A percentile compares a stretch with the other conserved stretches of the same genome.
Evolutionary conservation across 768 basidiomycete species (phyloP).

Genomic region (Crassisporium funariophilum): DNA sequence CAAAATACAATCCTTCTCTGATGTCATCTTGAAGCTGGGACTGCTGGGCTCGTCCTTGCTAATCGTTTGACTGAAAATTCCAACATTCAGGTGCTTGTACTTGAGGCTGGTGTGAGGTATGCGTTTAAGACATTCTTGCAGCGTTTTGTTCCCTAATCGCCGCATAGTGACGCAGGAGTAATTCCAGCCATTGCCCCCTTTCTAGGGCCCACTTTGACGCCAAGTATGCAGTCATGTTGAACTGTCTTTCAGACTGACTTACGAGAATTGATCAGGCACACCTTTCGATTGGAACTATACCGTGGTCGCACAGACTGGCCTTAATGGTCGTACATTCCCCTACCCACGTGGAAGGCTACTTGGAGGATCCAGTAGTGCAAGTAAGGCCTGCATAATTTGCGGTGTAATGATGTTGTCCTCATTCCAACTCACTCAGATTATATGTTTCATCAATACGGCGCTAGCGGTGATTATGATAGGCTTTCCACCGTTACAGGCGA

Average conservation of each 20-base stretch:
- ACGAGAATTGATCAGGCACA: conserved; percentile 11
- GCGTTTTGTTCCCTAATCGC: neutral
- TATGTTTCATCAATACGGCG: conserved; percentile 37
- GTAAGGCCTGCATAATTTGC: too few species aligned
- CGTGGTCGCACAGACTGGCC: conserved; percentile 29
- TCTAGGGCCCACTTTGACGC: conserved; percentile 23
- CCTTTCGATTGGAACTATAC: conserved; percentile 38
- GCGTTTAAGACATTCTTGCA: conserved; percentile 8
- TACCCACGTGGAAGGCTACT: conserved; percentile 37
- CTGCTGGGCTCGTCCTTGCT: conserved; percentile 58
- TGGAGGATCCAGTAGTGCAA: conserved; percentile 34
- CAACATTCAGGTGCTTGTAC: conserved; percentile 45
- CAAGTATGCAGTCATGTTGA: conserved; percentile 6
- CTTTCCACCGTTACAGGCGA: conserved; percentile 35
- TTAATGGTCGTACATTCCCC: conserved; percentile 31
- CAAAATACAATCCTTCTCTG: neutral
- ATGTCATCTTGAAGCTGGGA: conserved; percentile 38
- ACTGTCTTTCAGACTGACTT: neutral
- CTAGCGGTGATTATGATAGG: conserved; percentile 39
- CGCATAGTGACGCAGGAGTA: conserved; percentile 25
- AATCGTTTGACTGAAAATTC: conserved; percentile 55
- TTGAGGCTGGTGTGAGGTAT: conserved; percentile 62
- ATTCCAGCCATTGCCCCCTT: conserved; percentile 23
- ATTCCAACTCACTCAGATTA: conserved; percentile 25
- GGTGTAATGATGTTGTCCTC: conserved; percentile 3